Base-by-base conservation (phyloP, 352 stramenopile species). In the Pythium guiyangense region DNA sequence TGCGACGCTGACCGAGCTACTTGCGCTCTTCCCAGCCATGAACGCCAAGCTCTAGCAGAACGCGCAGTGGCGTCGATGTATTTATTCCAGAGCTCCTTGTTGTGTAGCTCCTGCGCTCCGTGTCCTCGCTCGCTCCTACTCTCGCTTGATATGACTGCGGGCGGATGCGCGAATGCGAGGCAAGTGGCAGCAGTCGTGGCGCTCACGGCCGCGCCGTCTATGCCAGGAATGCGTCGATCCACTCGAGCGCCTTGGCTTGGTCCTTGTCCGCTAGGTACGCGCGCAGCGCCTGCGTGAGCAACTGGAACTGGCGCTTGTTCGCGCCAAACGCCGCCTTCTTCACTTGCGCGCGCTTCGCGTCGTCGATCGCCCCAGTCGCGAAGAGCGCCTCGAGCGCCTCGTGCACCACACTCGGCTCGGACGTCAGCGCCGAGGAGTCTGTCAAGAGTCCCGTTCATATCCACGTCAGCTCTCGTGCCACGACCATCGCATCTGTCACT, bases 141-240 rank as follows among this genome's bases (percentile, higher is more conserved):
- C n/a, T n/a, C n/a, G n/a, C n/a, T n/a, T n/a, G n/a, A n/a, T n/a
- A n/a, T n/a, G n/a, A n/a, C n/a, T n/a, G n/a, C n/a, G n/a, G n/a
- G n/a, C n/a, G n/a, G n/a, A n/a, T n/a, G n/a, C n/a, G n/a, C n/a
- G n/a, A n/a, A n/a, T n/a, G n/a, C 27, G 17, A 15, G 4, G 25
- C 11, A 27, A 8, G 45, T 50, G 45, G 20, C 22, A 5, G 8
- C 34, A 11, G 3, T 15, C 6, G 43, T 48, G 45, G 22, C 9
- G 45, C 10, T 34, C 44, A 31, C 5, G 9, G 31, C 11, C 14
- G 20, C 9, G 25, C 0, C 26, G 3, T 45, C 26, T 59, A 64
- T 43, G 50, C 51, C 6, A 88, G 53, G 48, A 92, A 86, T 6
- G 79, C 82, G 37, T 85, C 66, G 54, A 89, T 59, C 82, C 82